A percentile compares a stretch with the other conserved stretches of the same genome.
These are phyloP conservation scores for Kodamaea sagamina DNA, from an alignment of 805 yeast genomes.

Conservation along the genomic window DNA sequence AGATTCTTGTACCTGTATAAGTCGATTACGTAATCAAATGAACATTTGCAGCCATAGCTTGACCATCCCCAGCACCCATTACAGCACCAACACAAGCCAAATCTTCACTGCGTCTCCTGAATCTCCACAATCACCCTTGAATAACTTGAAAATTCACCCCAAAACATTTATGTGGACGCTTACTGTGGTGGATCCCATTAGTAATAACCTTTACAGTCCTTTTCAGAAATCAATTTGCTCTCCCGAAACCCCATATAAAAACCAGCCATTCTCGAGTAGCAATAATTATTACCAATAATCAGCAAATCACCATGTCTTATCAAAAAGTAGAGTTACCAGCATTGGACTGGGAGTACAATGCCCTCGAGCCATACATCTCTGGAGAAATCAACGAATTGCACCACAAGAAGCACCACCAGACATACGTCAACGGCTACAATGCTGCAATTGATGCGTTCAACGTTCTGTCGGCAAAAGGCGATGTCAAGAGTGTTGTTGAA, in stretches of 20 bases:
- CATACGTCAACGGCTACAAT: conserved; percentile 50
- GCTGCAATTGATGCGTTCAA: conserved; percentile 44
- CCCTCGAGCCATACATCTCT: conserved; percentile 50
- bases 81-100: background rate
- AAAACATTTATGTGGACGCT: too few species aligned
- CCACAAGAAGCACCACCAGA: conserved; percentile 52
- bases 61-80: too few species aligned
- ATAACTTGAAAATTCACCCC: background rate
- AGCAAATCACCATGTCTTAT: conserved; percentile 7
- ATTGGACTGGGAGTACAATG: conserved; percentile 49
- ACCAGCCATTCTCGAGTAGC: too few species aligned
- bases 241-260: too few species aligned
- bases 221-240: background rate
- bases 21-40: too few species aligned
- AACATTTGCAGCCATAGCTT: too few species aligned
- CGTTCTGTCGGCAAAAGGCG: conserved; percentile 38
- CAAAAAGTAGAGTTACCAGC: conserved; percentile 34
- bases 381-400: conserved; percentile 50
- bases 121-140: background rate
- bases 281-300: too few species aligned
- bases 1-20: too few species aligned
- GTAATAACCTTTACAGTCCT: too few species aligned
- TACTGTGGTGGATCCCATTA: too few species aligned
- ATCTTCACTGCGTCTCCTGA: background rate
- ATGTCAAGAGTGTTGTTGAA: conserved; percentile 43